phyloP scores from a whole-genome alignment of 73 alveolate species.

The Blepharisma japonicum region DNA sequence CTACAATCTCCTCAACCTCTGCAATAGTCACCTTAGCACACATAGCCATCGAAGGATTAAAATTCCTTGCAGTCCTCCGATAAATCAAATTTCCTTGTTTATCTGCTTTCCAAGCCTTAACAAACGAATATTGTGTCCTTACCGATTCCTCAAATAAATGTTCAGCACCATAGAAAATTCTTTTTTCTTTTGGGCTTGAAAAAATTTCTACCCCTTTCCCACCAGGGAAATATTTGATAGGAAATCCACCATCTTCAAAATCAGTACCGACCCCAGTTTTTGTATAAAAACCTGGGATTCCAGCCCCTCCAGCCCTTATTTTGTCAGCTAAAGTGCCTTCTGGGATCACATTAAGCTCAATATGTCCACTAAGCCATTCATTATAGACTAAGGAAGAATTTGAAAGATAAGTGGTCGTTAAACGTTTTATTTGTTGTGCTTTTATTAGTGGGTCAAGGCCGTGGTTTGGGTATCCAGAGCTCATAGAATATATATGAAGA shows the following conservation, averaged over 20 bases:
- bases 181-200: conserved; percentile 37
- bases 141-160: conserved; percentile 59
- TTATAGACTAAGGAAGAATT: conserved; percentile 42
- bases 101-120: conserved; percentile 80
- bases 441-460: conserved; percentile 38
- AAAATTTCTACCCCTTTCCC: conserved; percentile 32
- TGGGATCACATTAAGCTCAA: conserved; percentile 71
- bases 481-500: conserved; percentile 64
- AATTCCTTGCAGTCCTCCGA: conserved; percentile 81
- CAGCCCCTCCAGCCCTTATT: background rate
- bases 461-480: conserved; percentile 48
- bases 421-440: background rate
- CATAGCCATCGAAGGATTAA: conserved; percentile 73
- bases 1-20: conserved; percentile 81
- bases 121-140: conserved; percentile 57
- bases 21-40: conserved; percentile 68
- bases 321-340: conserved; percentile 60
- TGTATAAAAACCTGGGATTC: conserved; percentile 14
- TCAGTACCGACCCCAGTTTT: conserved; percentile 9
- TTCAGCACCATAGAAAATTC: conserved; percentile 51
- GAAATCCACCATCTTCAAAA: conserved; percentile 14
- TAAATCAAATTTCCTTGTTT: conserved; percentile 79
- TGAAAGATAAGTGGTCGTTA: conserved; percentile 33
- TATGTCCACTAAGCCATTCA: conserved; percentile 49
- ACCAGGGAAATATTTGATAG: background rate